Base-by-base conservation (phyloP, 306 rosid species). In the Abrus pulchellus region DNA sequence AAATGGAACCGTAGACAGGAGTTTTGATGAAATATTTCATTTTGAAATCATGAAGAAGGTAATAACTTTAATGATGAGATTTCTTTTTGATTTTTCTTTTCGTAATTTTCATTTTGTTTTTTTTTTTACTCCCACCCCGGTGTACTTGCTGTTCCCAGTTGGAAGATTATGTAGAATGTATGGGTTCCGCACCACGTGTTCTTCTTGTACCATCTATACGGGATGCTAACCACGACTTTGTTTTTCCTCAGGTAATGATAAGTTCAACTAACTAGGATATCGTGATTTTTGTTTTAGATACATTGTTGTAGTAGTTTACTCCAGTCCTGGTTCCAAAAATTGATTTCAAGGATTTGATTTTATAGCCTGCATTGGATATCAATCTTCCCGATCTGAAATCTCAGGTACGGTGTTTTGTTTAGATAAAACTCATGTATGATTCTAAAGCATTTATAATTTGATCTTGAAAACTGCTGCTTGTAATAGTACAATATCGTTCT, bases 221-320 rank as follows among this genome's bases (percentile, higher is more conserved):
- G 67, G 99, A 95, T 86, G 97, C 93, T 44, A 83, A 91, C 83
- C 99, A 95, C 56, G 98, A 91, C 78, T 86, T 85, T 82, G 94
- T 93, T 87, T 93, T 91, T 83, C 98, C 99, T 72, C 99, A 95
- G 98, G 97, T 93, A 85, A 80, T 81, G 62, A 55, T 72, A 59
- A 61, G 68, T 55, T 80, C 55, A 57, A 55, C 30, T 40, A 76
- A 82, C 49, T 53, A 43, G 63, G 64, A 72, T 76, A 54, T 64
- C 3, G 1, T 55, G 53, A 44, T 70, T 53, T 71, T 45, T 81
- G 30, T 60, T 45, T n/a, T 43, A 43, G 57, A 29, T 47, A 11
- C 27, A 56, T 41, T 82, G 80, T 76, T 72, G 44, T 6, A 27
- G 50, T 74, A 38, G 68, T 66, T 86, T 52, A 66, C 64, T 32